Evolutionary conservation across 1,139 yeast genomes (phyloP).

Genomic region (Geotrichum histeridarum): DNA sequence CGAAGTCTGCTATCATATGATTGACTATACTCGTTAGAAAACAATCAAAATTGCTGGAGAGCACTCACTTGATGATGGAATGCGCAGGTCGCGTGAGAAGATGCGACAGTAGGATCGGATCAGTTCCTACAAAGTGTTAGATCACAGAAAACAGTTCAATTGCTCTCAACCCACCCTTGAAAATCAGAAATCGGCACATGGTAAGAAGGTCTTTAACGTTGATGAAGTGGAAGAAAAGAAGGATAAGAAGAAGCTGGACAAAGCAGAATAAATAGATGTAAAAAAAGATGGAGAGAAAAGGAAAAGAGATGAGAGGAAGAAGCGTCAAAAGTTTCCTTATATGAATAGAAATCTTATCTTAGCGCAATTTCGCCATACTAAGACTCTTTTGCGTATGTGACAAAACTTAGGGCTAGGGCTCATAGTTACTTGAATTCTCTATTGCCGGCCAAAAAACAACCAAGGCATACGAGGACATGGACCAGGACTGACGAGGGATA

Average conservation of each 20-base stretch:
- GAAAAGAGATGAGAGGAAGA: no score
- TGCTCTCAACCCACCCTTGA: slow-evolving; percentile 40
- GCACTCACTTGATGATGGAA: slow-evolving; percentile 68
- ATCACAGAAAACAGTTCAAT: background rate
- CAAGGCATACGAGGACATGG: no score
- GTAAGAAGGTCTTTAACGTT: background rate
- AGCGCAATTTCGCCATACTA: background rate
- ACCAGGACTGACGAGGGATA: no score
- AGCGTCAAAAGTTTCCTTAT: no score
- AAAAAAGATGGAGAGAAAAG: no score
- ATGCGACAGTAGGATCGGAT: slow-evolving; percentile 80
- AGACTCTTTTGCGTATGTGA: background rate
- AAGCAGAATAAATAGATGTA: no score
- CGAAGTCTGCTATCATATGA: slow-evolving; percentile 87
- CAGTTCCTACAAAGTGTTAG: slow-evolving; percentile 44
- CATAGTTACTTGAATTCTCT: no score
- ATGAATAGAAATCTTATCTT: background rate
- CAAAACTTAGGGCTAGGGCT: background rate
- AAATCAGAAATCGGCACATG: slow-evolving; percentile 57
- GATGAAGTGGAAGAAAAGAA: background rate
- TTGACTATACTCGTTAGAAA: slow-evolving; percentile 42
- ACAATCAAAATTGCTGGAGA: background rate
- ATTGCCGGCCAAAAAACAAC: no score
- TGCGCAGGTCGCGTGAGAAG: slow-evolving; percentile 92
- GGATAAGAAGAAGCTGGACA: no score